Percentiles rank a stretch among this genome's conserved stretches.
phyloP scores from a whole-genome alignment of 495 filamentous ascomycete species.

The Melanomma pulvis-pyrius region DNA sequence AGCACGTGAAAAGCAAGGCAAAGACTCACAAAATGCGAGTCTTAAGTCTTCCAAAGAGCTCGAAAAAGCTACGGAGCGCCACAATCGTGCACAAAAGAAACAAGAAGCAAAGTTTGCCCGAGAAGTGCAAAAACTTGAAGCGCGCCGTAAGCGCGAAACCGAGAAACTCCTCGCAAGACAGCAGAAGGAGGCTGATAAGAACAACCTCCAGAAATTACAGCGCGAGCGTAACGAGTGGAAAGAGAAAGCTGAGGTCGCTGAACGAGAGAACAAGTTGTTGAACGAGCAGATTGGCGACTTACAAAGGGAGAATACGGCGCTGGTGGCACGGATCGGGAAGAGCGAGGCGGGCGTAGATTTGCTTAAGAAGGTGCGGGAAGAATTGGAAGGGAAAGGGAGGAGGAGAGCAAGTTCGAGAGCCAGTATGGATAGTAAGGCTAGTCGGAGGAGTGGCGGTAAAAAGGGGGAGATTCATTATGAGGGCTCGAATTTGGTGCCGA shows the following conservation, averaged over 20 bases:
- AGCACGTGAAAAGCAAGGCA: conserved; percentile 51
- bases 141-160: conserved; percentile 51
- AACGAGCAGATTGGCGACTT: conserved; percentile 46
- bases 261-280: conserved; percentile 45
- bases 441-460: conserved; percentile 14
- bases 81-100: conserved; percentile 61
- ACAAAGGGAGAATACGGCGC: conserved; percentile 50
- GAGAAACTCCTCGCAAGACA: conserved; percentile 42
- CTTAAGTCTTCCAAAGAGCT: conserved; percentile 48
- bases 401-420: conserved; percentile 30
- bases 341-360: conserved; percentile 45
- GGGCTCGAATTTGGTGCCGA: not conserved
- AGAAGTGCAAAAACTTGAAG: conserved; percentile 65
- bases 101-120: conserved; percentile 66
- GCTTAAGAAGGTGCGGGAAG: conserved; percentile 42
- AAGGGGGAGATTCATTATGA: not conserved
- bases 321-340: conserved; percentile 57
- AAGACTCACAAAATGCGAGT: conserved; percentile 56
- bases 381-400: conserved; percentile 30
- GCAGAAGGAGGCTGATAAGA: conserved; percentile 45
- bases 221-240: conserved; percentile 47
- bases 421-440: conserved; percentile 24
- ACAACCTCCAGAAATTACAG: conserved; percentile 30
- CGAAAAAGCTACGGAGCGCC: conserved; percentile 60
- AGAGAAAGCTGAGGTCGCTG: conserved; percentile 37